A percentile compares a stretch with the other conserved stretches of the same genome.
These are phyloP conservation scores for Colletotrichum spaethianum DNA, from an alignment of 2,329 filamentous ascomycete species.

Conservation along the genomic window DNA sequence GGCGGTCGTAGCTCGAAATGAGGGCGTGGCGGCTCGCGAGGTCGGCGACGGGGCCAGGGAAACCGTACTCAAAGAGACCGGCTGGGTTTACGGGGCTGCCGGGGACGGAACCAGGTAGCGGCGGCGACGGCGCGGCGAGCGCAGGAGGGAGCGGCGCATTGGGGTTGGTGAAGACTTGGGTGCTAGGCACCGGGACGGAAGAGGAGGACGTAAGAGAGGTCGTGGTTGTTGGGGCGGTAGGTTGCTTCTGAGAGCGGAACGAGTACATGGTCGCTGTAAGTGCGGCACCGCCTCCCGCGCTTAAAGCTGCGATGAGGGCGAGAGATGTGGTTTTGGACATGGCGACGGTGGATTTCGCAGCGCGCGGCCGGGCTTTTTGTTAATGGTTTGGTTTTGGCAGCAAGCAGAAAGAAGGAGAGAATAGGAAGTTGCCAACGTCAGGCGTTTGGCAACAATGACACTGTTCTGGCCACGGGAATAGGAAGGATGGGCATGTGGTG, in stretches of 20 bases:
- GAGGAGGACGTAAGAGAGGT: constrained; percentile 47
- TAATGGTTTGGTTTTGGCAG: not conserved
- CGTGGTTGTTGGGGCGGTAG: constrained; percentile 47
- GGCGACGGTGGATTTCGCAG: constrained; percentile 46
- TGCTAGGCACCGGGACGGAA: constrained; percentile 66
- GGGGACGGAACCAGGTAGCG: constrained; percentile 49
- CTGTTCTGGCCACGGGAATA: constrained; percentile 23
- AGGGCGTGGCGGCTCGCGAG: constrained; percentile 82
- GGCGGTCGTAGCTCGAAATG: constrained; percentile 90
- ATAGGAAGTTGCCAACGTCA: not conserved
- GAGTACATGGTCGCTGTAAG: constrained; percentile 79
- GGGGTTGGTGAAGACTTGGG: constrained; percentile 63
- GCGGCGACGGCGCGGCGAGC: constrained; percentile 46
- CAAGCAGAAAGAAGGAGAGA: not conserved
- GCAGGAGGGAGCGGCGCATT: constrained; percentile 46
- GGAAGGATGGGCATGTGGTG: constrained; percentile 38
- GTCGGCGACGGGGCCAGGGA: constrained; percentile 91
- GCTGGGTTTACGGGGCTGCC: constrained; percentile 76
- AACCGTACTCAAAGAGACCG: constrained; percentile 88
- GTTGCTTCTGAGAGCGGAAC: constrained; percentile 60
- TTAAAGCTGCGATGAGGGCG: constrained; percentile 81
- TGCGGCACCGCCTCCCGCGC: constrained; percentile 83
- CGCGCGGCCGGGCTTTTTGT: constrained; percentile 4
- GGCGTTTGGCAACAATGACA: constrained; percentile 31
- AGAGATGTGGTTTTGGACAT: constrained; percentile 84